Evolutionary conservation across 805 yeast species (phyloP).

Genomic region (Lipomyces chichibuensis): DNA sequence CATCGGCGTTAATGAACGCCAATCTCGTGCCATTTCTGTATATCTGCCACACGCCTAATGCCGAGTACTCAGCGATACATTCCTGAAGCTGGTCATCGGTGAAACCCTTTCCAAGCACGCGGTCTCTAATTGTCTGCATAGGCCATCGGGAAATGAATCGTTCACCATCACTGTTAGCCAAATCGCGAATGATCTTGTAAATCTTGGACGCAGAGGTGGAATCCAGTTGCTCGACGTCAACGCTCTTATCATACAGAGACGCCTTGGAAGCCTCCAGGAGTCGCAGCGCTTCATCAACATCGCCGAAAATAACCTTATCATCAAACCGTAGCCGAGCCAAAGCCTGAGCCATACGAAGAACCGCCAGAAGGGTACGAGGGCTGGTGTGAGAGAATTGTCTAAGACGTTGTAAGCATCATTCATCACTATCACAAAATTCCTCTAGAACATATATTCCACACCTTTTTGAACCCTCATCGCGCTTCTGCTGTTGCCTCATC

Average conservation of each 20-base stretch:
- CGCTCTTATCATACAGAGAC: constrained; percentile 60
- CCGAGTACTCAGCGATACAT: constrained; percentile 74
- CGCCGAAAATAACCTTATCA: constrained; percentile 67
- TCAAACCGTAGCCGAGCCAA: constrained; percentile 86
- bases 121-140: constrained; percentile 58
- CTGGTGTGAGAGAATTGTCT: constrained; percentile 85
- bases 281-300: constrained; percentile 95
- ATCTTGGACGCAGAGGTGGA: constrained; percentile 68
- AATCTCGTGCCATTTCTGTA: constrained; percentile 25
- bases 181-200: constrained; percentile 66
- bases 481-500: constrained; percentile 87
- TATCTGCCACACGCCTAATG: constrained; percentile 65
- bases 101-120: constrained; percentile 78
- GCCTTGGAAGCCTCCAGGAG: constrained; percentile 84
- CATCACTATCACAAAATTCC: neutral
- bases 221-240: constrained; percentile 55
- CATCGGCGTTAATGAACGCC: constrained; percentile 32
- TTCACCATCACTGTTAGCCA: constrained; percentile 52
- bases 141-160: constrained; percentile 46
- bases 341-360: constrained; percentile 91
- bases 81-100: constrained; percentile 76
- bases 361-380: constrained; percentile 90
- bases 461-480: constrained; percentile 70
- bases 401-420: neutral
- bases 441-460: neutral